phyloP scores from a whole-genome alignment of 23 red algal genomes.

The Cyanidioschyzon merolae region DNA sequence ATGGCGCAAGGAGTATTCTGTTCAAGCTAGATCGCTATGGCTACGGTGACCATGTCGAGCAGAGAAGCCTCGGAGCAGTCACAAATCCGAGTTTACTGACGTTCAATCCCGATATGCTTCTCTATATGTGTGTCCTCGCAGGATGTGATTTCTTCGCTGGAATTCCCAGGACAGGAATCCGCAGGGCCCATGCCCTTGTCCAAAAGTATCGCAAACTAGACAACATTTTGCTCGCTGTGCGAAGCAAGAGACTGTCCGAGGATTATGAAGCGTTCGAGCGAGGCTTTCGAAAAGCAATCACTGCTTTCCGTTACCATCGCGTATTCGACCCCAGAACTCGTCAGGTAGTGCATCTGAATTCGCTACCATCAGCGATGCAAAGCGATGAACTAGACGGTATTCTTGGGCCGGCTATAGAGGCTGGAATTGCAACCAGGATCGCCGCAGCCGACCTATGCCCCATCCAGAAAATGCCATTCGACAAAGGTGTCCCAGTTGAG shows the following conservation, averaged over 20 bases:
- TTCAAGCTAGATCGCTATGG: conserved; percentile 77
- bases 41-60: conserved; percentile 52
- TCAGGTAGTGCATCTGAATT: conserved; percentile 24
- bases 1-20: conserved; percentile 60
- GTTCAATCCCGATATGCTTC: conserved; percentile 72
- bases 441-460: neutral
- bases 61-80: conserved; percentile 44
- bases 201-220: conserved; percentile 30
- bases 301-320: conserved; percentile 75
- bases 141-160: conserved; percentile 99
- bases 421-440: neutral
- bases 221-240: conserved; percentile 36
- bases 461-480: neutral
- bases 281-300: conserved; percentile 45
- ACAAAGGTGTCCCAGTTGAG: neutral
- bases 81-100: conserved; percentile 31
- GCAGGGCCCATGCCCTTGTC: conserved; percentile 56
- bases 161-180: conserved; percentile 54
- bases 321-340: conserved; percentile 51
- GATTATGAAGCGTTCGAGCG: conserved; percentile 21
- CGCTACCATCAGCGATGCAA: neutral
- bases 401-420: neutral
- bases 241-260: conserved; percentile 19
- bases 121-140: conserved; percentile 66
- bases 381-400: neutral